Evolutionary conservation across 225 moss, liverwort and hornwort genomes (phyloP).

Genomic region (Takakia lepidozioides): DNA sequence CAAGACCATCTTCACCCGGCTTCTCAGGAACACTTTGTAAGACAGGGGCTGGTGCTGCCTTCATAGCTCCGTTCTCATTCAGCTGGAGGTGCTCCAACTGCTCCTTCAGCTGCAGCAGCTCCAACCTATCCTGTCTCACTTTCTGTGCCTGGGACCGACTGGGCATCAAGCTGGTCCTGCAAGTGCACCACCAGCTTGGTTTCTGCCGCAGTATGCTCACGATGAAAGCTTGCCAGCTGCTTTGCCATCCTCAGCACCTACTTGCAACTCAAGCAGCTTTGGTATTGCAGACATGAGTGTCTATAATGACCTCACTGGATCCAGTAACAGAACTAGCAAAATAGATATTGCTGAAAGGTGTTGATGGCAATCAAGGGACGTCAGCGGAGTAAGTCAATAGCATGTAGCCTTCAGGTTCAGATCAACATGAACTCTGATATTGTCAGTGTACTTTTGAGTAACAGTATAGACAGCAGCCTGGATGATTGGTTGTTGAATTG

Average conservation of each 20-base stretch:
- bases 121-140: neutral
- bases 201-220: neutral
- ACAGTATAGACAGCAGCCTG: neutral
- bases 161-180: neutral
- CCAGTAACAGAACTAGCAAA: no score
- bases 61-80: neutral
- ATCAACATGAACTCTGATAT: no score
- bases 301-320: neutral
- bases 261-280: neutral
- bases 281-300: neutral
- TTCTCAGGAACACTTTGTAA: neutral
- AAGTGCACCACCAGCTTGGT: neutral
- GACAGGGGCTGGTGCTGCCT: neutral
- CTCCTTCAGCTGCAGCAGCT: neutral
- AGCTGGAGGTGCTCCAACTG: neutral
- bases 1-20: neutral
- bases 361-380: no score
- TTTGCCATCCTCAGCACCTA: conserved; percentile 8
- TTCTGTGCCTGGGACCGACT: neutral
- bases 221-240: conserved; percentile 2
- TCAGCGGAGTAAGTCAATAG: no score
- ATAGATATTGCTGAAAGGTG: no score
- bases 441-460: neutral
- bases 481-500: no score
- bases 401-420: no score